phyloP scores from a whole-genome alignment of 495 filamentous ascomycete species.

The Penicillium tannophilum region DNA sequence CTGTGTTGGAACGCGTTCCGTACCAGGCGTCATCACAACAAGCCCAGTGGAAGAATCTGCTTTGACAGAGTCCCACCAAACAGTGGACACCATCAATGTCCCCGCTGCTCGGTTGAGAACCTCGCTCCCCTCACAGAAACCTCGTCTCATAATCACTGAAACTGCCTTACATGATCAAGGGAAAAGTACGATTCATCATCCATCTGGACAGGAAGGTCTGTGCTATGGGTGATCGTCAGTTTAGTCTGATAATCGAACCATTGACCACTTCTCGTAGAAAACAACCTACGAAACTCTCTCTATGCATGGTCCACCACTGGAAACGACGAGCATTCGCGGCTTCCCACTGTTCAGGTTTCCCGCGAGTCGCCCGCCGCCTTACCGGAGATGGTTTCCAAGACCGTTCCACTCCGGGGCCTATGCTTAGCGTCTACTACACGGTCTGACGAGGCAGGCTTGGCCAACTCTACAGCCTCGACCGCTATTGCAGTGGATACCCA shows the following conservation, averaged over 20 bases:
- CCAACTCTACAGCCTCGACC: conserved; percentile 12
- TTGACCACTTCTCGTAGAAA: conserved; percentile 16
- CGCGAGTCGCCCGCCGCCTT: conserved; percentile 18
- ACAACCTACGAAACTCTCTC: conserved; percentile 7
- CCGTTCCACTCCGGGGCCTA: conserved; percentile 26
- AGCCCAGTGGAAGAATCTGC: conserved; percentile 3
- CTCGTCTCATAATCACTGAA: conserved; percentile 5
- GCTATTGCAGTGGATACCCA: conserved; percentile 6
- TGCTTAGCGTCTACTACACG: conserved; percentile 23
- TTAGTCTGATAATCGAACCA: conserved; percentile 6
- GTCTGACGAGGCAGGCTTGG: conserved; percentile 30
- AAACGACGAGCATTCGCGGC: conserved; percentile 14
- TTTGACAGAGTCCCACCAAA: conserved; percentile 16
- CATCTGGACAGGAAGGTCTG: conserved; percentile 16
- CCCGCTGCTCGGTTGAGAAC: neutral
- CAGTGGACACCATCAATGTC: conserved; percentile 13
- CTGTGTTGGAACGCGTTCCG: neutral
- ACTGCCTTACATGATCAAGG: conserved; percentile 12
- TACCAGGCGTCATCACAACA: neutral
- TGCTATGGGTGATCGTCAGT: conserved; percentile 8
- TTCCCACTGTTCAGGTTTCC: conserved; percentile 14
- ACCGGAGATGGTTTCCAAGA: conserved; percentile 17
- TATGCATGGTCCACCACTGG: conserved; percentile 7
- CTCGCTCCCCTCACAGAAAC: neutral
- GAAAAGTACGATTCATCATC: neutral